Conservation (phyloP, 148 eudicot genomes). For the Cornus controversa region DNA sequence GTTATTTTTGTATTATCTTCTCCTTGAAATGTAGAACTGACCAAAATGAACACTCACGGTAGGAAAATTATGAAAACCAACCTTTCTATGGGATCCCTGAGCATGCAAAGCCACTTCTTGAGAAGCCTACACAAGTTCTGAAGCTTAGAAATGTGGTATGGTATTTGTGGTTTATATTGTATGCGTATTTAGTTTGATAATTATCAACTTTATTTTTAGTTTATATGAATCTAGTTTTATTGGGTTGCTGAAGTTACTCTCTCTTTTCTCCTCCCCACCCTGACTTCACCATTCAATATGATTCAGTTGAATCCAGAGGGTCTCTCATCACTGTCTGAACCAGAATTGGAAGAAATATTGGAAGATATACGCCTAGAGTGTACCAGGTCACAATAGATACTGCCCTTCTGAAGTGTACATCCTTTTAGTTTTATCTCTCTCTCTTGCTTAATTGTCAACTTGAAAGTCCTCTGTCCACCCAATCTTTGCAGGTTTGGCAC, state of each 20-base stretch:
- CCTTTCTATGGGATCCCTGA: slow-evolving; percentile 83
- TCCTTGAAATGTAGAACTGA: slow-evolving; percentile 3
- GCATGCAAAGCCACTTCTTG: slow-evolving; percentile 80
- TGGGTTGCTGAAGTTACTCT: not conserved
- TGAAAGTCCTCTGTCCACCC: not conserved
- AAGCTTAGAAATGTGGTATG: slow-evolving; percentile 80
- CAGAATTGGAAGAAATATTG: slow-evolving; percentile 70
- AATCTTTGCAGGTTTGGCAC: slow-evolving; percentile 71
- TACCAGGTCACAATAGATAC: slow-evolving; percentile 54
- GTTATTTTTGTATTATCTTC: not conserved
- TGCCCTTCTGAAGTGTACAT: not conserved
- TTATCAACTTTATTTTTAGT: not conserved
- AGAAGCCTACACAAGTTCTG: slow-evolving; percentile 69
- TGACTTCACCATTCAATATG: not conserved
- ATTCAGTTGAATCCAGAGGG: slow-evolving; percentile 53
- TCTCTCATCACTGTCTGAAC: slow-evolving; percentile 52
- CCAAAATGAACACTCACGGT: slow-evolving; percentile 5
- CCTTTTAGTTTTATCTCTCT: not conserved
- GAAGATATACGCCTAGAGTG: slow-evolving; percentile 89
- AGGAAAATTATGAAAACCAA: slow-evolving; percentile 45
- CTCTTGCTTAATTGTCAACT: not conserved
- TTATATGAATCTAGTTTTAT: not conserved
- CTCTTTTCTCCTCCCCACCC: not conserved
- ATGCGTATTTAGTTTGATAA: not conserved
- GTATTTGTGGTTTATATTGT: not conserved